Evolutionary conservation across 345 rosid genomes (phyloP), one percentile per base, ranked within the genome.

Genomic region (Syzygium aqueum): DNA sequence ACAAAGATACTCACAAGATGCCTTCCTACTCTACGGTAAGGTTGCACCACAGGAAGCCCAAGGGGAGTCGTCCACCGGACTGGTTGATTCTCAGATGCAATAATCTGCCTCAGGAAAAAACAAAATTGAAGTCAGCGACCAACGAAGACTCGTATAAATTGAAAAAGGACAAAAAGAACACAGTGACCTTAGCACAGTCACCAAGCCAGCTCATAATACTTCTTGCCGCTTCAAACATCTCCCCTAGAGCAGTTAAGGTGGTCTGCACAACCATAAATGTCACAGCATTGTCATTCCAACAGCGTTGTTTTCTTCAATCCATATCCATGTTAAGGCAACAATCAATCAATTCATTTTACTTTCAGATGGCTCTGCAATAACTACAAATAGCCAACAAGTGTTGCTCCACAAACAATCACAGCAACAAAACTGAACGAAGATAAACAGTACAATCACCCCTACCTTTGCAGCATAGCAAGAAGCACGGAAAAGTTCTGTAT

Each of bases 391-490:
- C 54, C 61, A 88, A 84, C 63, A 43, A 53, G 17, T 22, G 46
- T 40, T 15, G 33, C 63, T 84, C 57, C 86, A 84, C 86, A 89
- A 52, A 84, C 27, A 87, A 84, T 16, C 80, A 82, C 86, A 52
- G 86, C n/a, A 3, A 53, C 50, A 84, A 37, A 40, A 86, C 52
- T 77, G 85, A 87, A 89, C 59, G 83, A 73, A 73, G 49, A 84
- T 37, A 37, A 80, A 88, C 49, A 25, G 78, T 57, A 25, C 84
- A 86, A 65, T 51, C 84, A 89, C 85, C 86, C 91, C 89, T 89
- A 96, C 99, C 96, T 94, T 97, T 88, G 99, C 99, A 90, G 98
- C 99, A 92, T 97, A 97, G 89, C 99, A 96, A 87, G 99, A 95
- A 53, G 94, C 94, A 80, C 92, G 90, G 87, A 94, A 97, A 61